These are phyloP conservation scores for Pyrus hybrid DNA, from an alignment of 331 rosid genomes.

Conservation along the genomic window DNA sequence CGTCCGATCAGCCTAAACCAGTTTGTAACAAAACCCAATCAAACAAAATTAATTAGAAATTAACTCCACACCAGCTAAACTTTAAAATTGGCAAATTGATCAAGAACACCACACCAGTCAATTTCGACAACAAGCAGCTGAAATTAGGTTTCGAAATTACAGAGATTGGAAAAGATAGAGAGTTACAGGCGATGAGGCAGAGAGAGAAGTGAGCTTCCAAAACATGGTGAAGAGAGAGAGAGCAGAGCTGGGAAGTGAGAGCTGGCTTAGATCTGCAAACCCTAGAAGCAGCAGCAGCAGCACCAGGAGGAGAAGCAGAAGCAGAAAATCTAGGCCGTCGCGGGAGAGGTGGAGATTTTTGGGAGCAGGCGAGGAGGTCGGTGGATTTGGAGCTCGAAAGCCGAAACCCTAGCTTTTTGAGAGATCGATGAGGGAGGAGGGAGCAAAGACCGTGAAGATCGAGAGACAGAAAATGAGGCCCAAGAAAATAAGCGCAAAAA, in stretches of 20 bases:
- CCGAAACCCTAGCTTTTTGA: slow-evolving; percentile 66
- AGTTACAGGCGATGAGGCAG: slow-evolving; percentile 57
- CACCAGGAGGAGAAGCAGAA: not conserved
- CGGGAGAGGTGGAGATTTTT: slow-evolving; percentile 14
- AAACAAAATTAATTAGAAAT: not conserved
- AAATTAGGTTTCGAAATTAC: not conserved
- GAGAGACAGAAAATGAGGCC: slow-evolving; percentile 27
- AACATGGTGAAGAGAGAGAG: slow-evolving; percentile 37
- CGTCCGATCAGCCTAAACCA: slow-evolving; percentile 14
- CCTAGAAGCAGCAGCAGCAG: slow-evolving; percentile 13
- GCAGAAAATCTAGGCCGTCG: slow-evolving; percentile 26
- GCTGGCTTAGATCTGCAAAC: slow-evolving; percentile 50
- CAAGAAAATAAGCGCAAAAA: slow-evolving; percentile 5
- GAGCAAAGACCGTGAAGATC: slow-evolving; percentile 53
- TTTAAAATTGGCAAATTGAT: not conserved
- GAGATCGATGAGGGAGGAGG: slow-evolving; percentile 38
- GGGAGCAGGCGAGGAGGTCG: slow-evolving; percentile 15
- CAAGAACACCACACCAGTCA: not conserved
- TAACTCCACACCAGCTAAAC: not conserved
- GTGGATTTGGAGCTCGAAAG: slow-evolving; percentile 28
- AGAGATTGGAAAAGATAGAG: not conserved
- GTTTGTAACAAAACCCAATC: not conserved
- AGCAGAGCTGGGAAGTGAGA: slow-evolving; percentile 17
- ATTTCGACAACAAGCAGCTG: not conserved
- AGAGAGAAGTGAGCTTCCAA: slow-evolving; percentile 45